Percentiles rank a stretch among this genome's conserved stretches.
Conservation (phyloP, 352 stramenopile genomes). For the Pythium utonaiense region DNA sequence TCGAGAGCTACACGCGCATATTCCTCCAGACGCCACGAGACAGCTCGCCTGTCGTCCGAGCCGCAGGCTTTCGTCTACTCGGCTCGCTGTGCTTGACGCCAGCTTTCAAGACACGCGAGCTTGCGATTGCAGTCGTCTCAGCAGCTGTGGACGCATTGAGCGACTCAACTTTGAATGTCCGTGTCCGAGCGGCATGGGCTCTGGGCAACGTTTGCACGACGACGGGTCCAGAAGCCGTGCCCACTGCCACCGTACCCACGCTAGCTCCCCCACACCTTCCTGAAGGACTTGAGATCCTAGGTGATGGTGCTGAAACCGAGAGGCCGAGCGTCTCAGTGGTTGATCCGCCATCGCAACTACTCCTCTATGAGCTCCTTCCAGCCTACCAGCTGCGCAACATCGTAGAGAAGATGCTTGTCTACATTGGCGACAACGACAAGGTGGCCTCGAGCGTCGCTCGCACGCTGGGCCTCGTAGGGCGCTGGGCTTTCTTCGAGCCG, state of each 20-base stretch:
- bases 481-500: slow-evolving; percentile 72
- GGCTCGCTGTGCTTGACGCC: slow-evolving; percentile 70
- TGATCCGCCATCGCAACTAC: not conserved
- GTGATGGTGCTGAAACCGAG: not conserved
- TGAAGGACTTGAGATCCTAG: not conserved
- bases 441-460: slow-evolving; percentile 81
- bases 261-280: not conserved
- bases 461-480: slow-evolving; percentile 74
- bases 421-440: slow-evolving; percentile 87
- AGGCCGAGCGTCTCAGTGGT: not conserved
- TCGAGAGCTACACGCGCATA: slow-evolving; percentile 66
- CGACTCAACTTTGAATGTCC: slow-evolving; percentile 83
- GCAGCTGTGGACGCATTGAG: slow-evolving; percentile 60
- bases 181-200: slow-evolving; percentile 77
- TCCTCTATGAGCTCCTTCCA: slow-evolving; percentile 69
- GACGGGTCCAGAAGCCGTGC: slow-evolving; percentile 47
- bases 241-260: slow-evolving; percentile 1
- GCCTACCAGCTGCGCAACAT: slow-evolving; percentile 58
- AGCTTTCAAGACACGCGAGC: slow-evolving; percentile 69
- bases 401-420: slow-evolving; percentile 83
- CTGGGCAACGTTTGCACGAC: slow-evolving; percentile 86
- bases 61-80: slow-evolving; percentile 72
- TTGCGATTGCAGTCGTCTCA: slow-evolving; percentile 57
- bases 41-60: slow-evolving; percentile 75
- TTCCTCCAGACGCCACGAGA: slow-evolving; percentile 80